A percentile compares a stretch with the other conserved stretches of the same genome.
These are phyloP conservation scores for Fusarium tanahbumbuense DNA, from an alignment of 2,329 filamentous ascomycete species.

Conservation along the genomic window DNA sequence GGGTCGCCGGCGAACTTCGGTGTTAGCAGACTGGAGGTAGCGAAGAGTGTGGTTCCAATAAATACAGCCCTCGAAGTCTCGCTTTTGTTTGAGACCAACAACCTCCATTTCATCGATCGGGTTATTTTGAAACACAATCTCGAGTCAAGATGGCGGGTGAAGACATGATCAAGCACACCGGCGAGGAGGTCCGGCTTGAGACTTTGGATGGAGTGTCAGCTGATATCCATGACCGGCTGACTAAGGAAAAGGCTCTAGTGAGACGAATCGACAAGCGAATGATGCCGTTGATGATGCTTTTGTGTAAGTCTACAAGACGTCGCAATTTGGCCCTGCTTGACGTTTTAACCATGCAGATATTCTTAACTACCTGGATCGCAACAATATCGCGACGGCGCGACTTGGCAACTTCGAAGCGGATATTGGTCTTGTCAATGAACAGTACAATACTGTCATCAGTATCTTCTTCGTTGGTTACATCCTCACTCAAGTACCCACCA, in stretches of 20 bases:
- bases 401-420: conserved; percentile 22
- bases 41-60: not conserved
- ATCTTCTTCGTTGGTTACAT: conserved; percentile 38
- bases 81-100: no score
- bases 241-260: conserved; percentile 4
- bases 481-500: not conserved
- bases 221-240: not conserved
- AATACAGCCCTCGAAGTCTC: not conserved
- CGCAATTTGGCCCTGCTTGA: not conserved
- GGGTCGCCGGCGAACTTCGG: not conserved
- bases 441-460: conserved; percentile 51
- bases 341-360: not conserved
- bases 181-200: conserved; percentile 7
- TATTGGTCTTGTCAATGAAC: conserved; percentile 21
- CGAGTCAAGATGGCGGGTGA: not conserved
- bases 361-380: conserved; percentile 18
- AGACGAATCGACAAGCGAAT: conserved; percentile 21
- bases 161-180: conserved; percentile 2
- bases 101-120: no score
- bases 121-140: no score
- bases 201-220: not conserved
- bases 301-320: not conserved
- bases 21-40: no score
- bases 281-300: conserved; percentile 25
- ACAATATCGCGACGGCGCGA: conserved; percentile 29